Conservation (phyloP, 148 eudicot genomes). For the Beta vulgaris region DNA sequence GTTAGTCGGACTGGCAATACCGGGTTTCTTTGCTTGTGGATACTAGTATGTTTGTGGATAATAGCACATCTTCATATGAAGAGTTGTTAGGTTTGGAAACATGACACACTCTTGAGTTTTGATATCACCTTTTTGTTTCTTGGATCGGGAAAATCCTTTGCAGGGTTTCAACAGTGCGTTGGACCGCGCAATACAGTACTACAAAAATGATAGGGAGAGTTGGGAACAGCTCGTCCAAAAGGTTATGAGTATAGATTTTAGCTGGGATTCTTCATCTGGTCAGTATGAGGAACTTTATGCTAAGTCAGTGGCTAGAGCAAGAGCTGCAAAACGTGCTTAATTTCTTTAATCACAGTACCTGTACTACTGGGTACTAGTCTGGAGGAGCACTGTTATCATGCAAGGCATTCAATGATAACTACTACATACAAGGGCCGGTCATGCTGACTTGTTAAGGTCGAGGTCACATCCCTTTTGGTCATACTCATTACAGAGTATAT, state of each 20-base stretch:
- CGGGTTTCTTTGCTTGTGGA: not conserved
- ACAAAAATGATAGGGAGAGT: conserved; percentile 40
- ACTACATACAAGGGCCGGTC: not conserved
- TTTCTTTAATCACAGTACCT: not conserved
- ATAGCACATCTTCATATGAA: not conserved
- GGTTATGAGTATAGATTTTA: conserved; percentile 78
- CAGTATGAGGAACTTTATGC: conserved; percentile 78
- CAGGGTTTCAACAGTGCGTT: conserved; percentile 76
- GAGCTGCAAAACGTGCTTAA: conserved; percentile 42
- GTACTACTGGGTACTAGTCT: not conserved
- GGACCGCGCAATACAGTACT: conserved; percentile 69
- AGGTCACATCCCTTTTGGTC: not conserved
- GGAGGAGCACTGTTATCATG: not conserved
- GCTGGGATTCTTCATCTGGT: conserved; percentile 84
- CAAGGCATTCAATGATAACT: not conserved
- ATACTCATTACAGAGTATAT: no score
- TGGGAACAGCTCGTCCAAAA: conserved; percentile 83
- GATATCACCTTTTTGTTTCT: not conserved
- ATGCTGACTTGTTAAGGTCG: not conserved
- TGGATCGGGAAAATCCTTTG: not conserved
- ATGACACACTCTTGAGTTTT: not conserved
- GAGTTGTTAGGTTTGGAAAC: not conserved
- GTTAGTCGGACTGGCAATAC: conserved; percentile 33
- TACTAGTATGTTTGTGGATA: not conserved
- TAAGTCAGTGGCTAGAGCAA: conserved; percentile 66